Evolutionary conservation across 2,329 filamentous ascomycete genomes (phyloP), one percentile per base, ranked within the genome.

Genomic region (Pyrenophora seminiperda): DNA sequence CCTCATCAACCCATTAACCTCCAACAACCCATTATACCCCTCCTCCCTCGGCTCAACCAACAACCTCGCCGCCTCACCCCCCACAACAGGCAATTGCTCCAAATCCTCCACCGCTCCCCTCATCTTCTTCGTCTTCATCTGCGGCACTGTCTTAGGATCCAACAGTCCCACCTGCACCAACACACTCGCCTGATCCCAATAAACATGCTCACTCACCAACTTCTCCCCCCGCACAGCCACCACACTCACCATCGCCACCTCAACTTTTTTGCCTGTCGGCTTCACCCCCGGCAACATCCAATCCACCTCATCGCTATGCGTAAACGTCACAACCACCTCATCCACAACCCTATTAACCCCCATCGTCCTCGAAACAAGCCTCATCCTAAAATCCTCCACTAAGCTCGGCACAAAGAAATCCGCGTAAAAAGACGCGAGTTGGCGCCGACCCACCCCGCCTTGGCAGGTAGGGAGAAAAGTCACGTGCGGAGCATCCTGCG

Each of bases 101-200:
- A 77, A 46, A 4, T 76, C 76, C 24, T 68, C 54, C 20, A n/a
- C n/a, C n/a, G n/a, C n/a, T n/a, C 63, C 63, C 47, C 71, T 73
- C 50, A 76, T 62, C 9, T 58, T 61, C 40, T 76, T 70, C 0
- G 80, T 73, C 50, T 76, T 62, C 9, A 57, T 61, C 40, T 76
- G 70, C 0, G 80, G 80, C 1, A 83, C 74, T 9, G 79, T 61
- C 50, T 79, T 81, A 2, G 80, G 79, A 65, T 85, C 80, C 10
- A 84, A 60, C 39, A 84, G 62, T 0, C 82, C 82, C 3, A 82
- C 66, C 60, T 84, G 82, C 14, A 83, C 75, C 2, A 85, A 67
- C 4, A 84, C 81, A 27, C 75, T 80, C 1, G 82, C 82, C 55
- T 84, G 81, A 47, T 84, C 82, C 82, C 82, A 85, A 58, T 84